A percentile compares a stretch with the other conserved stretches of the same genome.
phyloP scores from a whole-genome alignment of 441 rosid genomes.

The Adansonia rubrostipa region DNA sequence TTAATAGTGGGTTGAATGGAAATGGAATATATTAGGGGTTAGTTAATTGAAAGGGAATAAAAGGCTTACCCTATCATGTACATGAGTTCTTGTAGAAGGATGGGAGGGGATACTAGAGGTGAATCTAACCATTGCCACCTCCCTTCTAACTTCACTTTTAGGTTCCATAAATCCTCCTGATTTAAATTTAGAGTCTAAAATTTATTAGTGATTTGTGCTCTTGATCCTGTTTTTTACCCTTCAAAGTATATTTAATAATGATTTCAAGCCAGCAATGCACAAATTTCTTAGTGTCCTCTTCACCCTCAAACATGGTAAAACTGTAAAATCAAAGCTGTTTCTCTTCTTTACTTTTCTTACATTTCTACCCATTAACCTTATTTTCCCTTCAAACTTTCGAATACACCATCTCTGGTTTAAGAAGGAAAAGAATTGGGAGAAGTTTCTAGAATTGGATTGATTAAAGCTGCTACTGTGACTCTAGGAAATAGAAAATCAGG shows the following conservation, averaged over 20 bases:
- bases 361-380: too few relatives aligned
- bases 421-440: neutral
- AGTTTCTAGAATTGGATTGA: neutral
- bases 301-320: neutral
- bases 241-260: too few relatives aligned
- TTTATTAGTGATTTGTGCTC: neutral
- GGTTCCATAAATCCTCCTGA: neutral
- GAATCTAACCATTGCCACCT: neutral
- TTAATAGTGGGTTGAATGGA: neutral
- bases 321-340: too few relatives aligned
- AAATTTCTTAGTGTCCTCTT: neutral
- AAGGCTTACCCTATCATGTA: neutral
- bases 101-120: neutral
- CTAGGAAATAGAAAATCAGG: neutral
- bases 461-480: slow-evolving; percentile 8
- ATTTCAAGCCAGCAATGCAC: neutral
- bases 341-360: too few relatives aligned
- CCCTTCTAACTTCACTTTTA: neutral
- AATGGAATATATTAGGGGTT: neutral
- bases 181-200: neutral
- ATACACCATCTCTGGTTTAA: neutral
- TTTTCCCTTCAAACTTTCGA: too few relatives aligned
- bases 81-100: neutral
- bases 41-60: neutral
- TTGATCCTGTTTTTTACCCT: neutral